These are phyloP conservation scores for Entomortierella parvispora DNA, from an alignment of 192 early-diverging fungal species.

Conservation along the genomic window DNA sequence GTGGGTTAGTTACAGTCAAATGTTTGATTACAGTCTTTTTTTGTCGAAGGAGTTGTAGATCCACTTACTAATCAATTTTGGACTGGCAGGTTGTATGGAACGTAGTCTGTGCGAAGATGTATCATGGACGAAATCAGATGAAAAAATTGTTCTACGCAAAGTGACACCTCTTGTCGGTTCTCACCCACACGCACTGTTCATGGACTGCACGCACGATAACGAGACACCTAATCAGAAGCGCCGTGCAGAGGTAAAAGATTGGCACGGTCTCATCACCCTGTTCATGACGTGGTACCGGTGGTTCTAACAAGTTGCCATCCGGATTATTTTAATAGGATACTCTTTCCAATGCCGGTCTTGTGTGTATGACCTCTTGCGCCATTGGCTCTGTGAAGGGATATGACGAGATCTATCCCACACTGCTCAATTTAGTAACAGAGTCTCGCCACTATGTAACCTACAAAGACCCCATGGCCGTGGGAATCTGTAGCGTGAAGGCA, in stretches of 20 bases:
- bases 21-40: background rate
- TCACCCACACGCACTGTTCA: constrained; percentile 92
- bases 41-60: background rate
- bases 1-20: constrained; percentile 66
- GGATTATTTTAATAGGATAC: constrained; percentile 69
- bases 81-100: constrained; percentile 76
- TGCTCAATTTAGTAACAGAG: constrained; percentile 92
- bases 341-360: constrained; percentile 90
- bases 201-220: constrained; percentile 99
- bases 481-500: constrained; percentile 68
- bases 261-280: background rate
- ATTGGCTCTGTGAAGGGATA: constrained; percentile 98
- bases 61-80: background rate
- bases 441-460: constrained; percentile 78
- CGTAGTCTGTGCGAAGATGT: constrained; percentile 63
- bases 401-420: constrained; percentile 91
- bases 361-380: constrained; percentile 90
- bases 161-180: constrained; percentile 83
- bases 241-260: constrained; percentile 61
- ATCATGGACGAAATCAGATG: constrained; percentile 52
- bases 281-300: background rate
- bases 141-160: constrained; percentile 54
- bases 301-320: background rate
- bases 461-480: constrained; percentile 61
- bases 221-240: constrained; percentile 94